Percentiles rank a stretch among this genome's conserved stretches.
Conservation (phyloP, 73 alveolate species). For the Paramecium caudatum region DNA sequence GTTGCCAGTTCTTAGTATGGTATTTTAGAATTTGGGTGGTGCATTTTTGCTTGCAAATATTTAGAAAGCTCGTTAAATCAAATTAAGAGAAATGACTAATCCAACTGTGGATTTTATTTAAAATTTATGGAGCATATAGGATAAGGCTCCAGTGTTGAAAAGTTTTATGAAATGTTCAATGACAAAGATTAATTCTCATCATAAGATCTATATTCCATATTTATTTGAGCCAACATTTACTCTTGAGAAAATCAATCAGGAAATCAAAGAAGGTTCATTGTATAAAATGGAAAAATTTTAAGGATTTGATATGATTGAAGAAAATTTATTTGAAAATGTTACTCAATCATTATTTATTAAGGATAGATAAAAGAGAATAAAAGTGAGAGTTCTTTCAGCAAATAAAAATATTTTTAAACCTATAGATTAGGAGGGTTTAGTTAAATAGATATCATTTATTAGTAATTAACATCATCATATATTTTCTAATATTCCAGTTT, state of each 20-base stretch:
- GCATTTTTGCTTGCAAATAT: constrained; percentile 5
- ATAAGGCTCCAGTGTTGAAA: constrained; percentile 23
- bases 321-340: not conserved
- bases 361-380: constrained; percentile 17
- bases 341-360: not conserved
- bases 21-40: constrained; percentile 53
- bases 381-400: constrained; percentile 58
- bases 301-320: constrained; percentile 49
- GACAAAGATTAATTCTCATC: constrained; percentile 21
- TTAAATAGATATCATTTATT: not conserved
- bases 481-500: not conserved
- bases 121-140: constrained; percentile 59
- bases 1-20: not conserved
- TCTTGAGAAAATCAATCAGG: not conserved
- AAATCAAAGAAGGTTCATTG: not conserved
- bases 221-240: constrained; percentile 49
- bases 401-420: not conserved
- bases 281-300: not conserved
- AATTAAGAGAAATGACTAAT: constrained; percentile 52
- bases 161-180: constrained; percentile 34
- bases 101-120: constrained; percentile 37
- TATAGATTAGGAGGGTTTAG: not conserved
- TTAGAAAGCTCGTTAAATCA: constrained; percentile 29
- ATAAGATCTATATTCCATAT: constrained; percentile 53
- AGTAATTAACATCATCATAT: constrained; percentile 34